Evolutionary conservation across 2,329 filamentous ascomycete genomes (phyloP).

Genomic region (Cercospora sesami): DNA sequence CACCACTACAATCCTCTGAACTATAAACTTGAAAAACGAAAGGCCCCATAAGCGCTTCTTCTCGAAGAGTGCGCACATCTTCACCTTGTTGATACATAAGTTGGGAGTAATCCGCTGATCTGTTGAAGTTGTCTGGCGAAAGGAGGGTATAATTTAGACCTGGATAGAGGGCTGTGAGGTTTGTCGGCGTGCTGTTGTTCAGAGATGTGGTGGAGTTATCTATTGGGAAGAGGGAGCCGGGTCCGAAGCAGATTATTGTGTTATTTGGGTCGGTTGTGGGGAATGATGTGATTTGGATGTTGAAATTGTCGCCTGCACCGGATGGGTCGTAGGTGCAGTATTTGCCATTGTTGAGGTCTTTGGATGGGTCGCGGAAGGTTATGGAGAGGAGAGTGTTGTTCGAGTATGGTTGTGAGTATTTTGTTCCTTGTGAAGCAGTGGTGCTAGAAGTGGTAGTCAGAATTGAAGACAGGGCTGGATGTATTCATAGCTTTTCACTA

Average conservation of each 20-base stretch:
- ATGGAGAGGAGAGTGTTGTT: not conserved
- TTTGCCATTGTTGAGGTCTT: not conserved
- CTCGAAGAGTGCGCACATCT: not conserved
- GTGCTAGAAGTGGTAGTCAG: not conserved
- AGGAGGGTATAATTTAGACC: not conserved
- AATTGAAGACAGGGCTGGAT: not conserved
- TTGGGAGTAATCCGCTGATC: not conserved
- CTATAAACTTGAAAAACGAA: not conserved
- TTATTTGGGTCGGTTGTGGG: not conserved
- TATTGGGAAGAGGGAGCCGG: not conserved
- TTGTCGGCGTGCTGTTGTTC: not conserved
- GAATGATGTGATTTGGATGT: not conserved
- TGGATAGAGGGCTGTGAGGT: not conserved
- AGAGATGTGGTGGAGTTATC: not conserved
- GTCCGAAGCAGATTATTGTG: not conserved
- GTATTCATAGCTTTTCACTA: not conserved
- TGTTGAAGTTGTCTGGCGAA: not conserved
- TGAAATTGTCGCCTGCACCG: not conserved
- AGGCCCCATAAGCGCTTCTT: not conserved
- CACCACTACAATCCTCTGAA: not conserved
- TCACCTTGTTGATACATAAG: not conserved
- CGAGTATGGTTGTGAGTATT: not conserved
- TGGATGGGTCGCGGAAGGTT: not conserved
- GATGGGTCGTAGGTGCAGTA: slow-evolving; percentile 1
- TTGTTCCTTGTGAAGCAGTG: not conserved